Conservation (phyloP, 257 asterid genomes). For the Fraxinus excelsior region DNA sequence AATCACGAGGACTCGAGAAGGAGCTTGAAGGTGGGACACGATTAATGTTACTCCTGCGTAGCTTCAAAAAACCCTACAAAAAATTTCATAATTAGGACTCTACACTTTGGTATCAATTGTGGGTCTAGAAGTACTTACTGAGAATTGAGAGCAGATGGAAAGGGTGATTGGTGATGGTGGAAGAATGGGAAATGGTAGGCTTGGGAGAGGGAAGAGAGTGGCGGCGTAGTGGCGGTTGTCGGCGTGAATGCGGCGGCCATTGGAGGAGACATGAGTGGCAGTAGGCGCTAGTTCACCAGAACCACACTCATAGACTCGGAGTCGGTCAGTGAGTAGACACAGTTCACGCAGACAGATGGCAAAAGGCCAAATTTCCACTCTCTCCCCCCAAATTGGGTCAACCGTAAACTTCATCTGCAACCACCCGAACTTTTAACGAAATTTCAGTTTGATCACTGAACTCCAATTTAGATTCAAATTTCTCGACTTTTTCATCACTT, state of each 20-base stretch:
- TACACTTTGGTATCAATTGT: neutral
- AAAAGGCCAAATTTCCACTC: conserved; percentile 7
- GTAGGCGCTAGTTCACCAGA: conserved; percentile 28
- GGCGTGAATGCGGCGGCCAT: conserved; percentile 27
- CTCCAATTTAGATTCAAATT: no score
- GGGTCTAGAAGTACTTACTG: conserved; percentile 29
- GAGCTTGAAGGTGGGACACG: conserved; percentile 34
- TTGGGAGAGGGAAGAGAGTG: conserved; percentile 31
- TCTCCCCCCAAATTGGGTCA: neutral
- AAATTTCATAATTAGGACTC: neutral
- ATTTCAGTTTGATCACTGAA: neutral
- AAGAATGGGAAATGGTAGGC: conserved; percentile 24
- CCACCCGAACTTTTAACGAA: neutral
- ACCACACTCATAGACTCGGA: conserved; percentile 23
- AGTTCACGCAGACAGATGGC: conserved; percentile 22
- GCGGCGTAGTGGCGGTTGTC: conserved; percentile 34
- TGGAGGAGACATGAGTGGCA: conserved; percentile 45
- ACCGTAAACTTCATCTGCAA: no score
- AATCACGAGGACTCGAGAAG: conserved; percentile 35
- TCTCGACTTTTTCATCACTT: no score
- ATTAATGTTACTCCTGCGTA: conserved; percentile 14
- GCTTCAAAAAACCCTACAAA: conserved; percentile 28
- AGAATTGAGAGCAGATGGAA: conserved; percentile 25
- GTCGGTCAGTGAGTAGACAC: neutral
- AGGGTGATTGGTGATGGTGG: conserved; percentile 26